phyloP scores from a whole-genome alignment of 371 early-diverging fungal species.

The Zychaea mexicana region DNA sequence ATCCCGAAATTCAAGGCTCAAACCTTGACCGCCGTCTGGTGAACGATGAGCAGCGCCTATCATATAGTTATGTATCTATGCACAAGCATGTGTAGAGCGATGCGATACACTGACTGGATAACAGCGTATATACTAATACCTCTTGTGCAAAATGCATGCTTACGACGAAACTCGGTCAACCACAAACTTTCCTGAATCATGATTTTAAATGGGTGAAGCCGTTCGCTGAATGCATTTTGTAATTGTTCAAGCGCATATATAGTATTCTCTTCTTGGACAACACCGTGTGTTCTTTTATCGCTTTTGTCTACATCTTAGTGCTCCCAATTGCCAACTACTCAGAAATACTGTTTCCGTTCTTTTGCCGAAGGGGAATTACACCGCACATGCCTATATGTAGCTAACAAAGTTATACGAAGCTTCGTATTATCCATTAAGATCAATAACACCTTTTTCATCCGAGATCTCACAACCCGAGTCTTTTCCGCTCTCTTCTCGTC shows the following conservation, averaged over 20 bases:
- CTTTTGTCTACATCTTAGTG: conserved; percentile 6
- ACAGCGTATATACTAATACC: no score
- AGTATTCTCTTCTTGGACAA: background rate
- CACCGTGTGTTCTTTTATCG: conserved; percentile 4
- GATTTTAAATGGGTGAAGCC: conserved; percentile 5
- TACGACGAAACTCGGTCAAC: conserved; percentile 31
- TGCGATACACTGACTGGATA: no score
- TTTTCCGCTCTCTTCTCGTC: no score
- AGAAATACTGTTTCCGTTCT: background rate
- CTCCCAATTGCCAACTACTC: conserved; percentile 8
- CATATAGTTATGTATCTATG: no score
- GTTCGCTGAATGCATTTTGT: conserved; percentile 3
- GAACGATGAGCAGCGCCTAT: conserved; percentile 49
- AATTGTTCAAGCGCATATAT: conserved; percentile 6
- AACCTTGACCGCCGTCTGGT: conserved; percentile 44
- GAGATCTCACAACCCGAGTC: no score
- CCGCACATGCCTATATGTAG: conserved; percentile 10
- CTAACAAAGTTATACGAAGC: no score
- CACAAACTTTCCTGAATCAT: conserved; percentile 9
- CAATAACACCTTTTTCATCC: no score
- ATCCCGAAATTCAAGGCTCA: conserved; percentile 47
- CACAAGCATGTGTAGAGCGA: no score
- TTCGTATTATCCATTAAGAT: background rate
- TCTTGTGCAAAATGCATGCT: conserved; percentile 39
- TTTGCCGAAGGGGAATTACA: conserved; percentile 10